A percentile compares a stretch with the other conserved stretches of the same genome.
Evolutionary conservation across 768 basidiomycete genomes (phyloP).

Genomic region (Suillus plorans): DNA sequence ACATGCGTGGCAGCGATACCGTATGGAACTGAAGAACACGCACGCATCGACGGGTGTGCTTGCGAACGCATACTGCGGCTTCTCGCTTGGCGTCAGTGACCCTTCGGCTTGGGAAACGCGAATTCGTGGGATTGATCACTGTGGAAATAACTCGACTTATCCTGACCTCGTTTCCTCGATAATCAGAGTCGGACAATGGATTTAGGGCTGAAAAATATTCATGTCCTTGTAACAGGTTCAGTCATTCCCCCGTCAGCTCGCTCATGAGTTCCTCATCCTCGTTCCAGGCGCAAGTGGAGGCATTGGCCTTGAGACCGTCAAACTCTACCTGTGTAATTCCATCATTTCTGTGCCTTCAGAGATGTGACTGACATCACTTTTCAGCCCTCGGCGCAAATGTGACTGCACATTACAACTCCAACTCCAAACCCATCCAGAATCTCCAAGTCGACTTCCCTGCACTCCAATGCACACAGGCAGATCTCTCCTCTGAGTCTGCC

Average conservation of each 20-base stretch:
- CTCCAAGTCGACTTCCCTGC: no score
- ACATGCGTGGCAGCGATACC: background rate
- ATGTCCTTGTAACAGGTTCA: conserved; percentile 41
- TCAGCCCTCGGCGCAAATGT: conserved; percentile 54
- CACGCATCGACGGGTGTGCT: background rate
- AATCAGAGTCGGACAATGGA: conserved; percentile 39
- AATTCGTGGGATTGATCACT: background rate
- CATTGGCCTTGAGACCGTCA: conserved; percentile 67
- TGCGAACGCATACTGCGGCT: background rate
- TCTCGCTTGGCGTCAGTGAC: background rate
- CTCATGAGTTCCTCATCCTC: background rate
- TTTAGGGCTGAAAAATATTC: conserved; percentile 46
- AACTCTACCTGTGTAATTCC: conserved; percentile 52
- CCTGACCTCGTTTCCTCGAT: background rate
- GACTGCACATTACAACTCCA: no score
- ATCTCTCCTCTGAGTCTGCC: conserved; percentile 50
- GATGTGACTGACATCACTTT: background rate
- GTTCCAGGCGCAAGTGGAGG: conserved; percentile 68
- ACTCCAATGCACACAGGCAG: conserved; percentile 39
- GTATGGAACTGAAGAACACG: no score
- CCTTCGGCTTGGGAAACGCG: background rate
- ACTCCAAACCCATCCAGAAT: no score
- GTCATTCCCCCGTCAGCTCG: background rate
- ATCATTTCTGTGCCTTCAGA: background rate
- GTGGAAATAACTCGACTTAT: background rate